Percentiles rank a stretch among this genome's conserved stretches.
phyloP scores from a whole-genome alignment of 805 yeast genomes.

The Teunomyces tritomae region DNA sequence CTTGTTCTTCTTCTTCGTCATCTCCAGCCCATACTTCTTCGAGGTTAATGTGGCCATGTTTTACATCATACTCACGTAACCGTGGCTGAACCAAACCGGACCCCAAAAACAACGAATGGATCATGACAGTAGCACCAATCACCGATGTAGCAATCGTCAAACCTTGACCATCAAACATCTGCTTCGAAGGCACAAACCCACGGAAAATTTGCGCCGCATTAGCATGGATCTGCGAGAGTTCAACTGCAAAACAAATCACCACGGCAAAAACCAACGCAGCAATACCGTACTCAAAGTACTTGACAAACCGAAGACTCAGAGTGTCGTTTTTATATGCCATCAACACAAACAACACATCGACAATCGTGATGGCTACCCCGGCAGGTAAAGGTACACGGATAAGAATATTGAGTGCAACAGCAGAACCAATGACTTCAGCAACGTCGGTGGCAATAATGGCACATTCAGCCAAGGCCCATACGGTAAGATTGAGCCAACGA shows the following conservation, averaged over 20 bases:
- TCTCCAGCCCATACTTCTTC: constrained; percentile 9
- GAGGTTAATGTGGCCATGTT: constrained; percentile 30
- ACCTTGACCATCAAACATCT: constrained; percentile 42
- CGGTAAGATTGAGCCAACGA: constrained; percentile 29
- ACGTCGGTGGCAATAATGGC: constrained; percentile 52
- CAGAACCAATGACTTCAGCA: constrained; percentile 55
- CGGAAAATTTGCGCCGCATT: constrained; percentile 35
- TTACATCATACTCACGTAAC: constrained; percentile 43
- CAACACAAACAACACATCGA: constrained; percentile 45
- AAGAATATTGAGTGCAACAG: constrained; percentile 47
- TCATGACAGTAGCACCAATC: constrained; percentile 53
- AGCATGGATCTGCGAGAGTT: constrained; percentile 35
- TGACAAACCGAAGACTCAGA: constrained; percentile 33
- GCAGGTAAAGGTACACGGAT: constrained; percentile 47
- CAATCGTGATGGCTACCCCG: constrained; percentile 44
- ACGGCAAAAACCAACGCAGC: constrained; percentile 43
- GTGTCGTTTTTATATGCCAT: constrained; percentile 47
- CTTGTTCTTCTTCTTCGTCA: neutral
- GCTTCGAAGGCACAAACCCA: constrained; percentile 43
- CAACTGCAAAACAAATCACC: constrained; percentile 45
- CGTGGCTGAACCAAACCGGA: constrained; percentile 50
- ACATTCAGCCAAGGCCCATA: constrained; percentile 46
- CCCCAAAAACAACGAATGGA: constrained; percentile 48
- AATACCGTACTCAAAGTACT: constrained; percentile 41
- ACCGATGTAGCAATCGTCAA: constrained; percentile 47